Conservation (phyloP, 1,284 basidiomycete genomes). For the Sporisorium graminicola region DNA sequence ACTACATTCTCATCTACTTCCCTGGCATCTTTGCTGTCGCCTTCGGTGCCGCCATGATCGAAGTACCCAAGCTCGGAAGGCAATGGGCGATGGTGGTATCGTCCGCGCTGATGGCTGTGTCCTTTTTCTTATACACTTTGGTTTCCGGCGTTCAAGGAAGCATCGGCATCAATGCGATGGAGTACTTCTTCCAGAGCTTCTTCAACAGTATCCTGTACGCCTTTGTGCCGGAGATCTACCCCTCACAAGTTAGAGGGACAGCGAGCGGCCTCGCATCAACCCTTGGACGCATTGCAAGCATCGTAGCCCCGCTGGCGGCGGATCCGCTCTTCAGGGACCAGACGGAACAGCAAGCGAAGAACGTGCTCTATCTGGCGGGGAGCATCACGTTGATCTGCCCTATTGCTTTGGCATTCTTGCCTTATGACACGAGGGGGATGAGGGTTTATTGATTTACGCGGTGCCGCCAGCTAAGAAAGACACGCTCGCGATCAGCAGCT, state of each 20-base stretch:
- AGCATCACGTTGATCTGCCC: conserved; percentile 56
- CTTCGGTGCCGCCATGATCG: conserved; percentile 69
- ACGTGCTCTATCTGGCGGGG: conserved; percentile 59
- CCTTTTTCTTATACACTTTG: conserved; percentile 71
- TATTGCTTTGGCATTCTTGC: conserved; percentile 53
- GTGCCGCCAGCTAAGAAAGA: not conserved
- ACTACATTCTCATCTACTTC: conserved; percentile 59
- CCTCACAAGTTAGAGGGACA: conserved; percentile 70
- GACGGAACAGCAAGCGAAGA: conserved; percentile 39
- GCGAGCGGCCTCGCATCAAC: conserved; percentile 70
- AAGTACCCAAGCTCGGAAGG: conserved; percentile 69
- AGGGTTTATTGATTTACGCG: conserved; percentile 35
- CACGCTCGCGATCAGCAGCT: not conserved
- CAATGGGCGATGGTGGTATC: conserved; percentile 71
- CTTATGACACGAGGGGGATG: conserved; percentile 58
- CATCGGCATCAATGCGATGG: conserved; percentile 68
- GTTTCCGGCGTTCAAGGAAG: conserved; percentile 54
- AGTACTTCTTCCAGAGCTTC: conserved; percentile 70
- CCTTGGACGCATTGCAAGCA: conserved; percentile 69
- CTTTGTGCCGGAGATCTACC: conserved; percentile 71
- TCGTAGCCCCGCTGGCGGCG: conserved; percentile 70
- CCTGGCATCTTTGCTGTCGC: conserved; percentile 57
- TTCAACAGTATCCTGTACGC: conserved; percentile 72
- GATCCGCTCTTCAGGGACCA: conserved; percentile 76
- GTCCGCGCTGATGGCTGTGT: conserved; percentile 70